These are phyloP conservation scores for Xylariaceae sp. DNA, from an alignment of 2,329 filamentous ascomycete species.

Conservation along the genomic window DNA sequence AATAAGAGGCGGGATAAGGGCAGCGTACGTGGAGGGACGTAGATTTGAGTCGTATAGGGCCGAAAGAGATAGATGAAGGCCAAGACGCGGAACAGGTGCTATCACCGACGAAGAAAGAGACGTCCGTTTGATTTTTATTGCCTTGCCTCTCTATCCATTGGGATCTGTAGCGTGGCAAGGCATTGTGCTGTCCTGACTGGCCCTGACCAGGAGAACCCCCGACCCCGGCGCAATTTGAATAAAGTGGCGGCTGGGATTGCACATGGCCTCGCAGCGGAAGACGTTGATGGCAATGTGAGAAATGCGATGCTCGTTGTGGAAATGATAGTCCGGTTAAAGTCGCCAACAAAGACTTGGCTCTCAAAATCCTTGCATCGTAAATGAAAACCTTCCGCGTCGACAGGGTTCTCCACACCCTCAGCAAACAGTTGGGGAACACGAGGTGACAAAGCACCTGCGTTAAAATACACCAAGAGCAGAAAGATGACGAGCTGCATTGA, in stretches of 20 bases:
- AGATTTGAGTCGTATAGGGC: constrained; percentile 9
- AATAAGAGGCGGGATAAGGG: constrained; percentile 5
- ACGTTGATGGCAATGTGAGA: constrained; percentile 2
- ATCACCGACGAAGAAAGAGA: too few relatives aligned
- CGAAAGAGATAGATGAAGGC: constrained; percentile 8
- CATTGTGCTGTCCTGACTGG: too few relatives aligned
- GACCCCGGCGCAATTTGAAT: not conserved
- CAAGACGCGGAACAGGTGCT: constrained; percentile 4
- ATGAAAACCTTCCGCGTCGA: constrained; percentile 6
- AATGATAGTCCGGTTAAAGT: constrained; percentile 18
- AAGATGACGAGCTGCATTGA: too few relatives aligned
- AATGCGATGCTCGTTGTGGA: constrained; percentile 11
- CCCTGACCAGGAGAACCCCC: too few relatives aligned
- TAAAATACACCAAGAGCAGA: too few relatives aligned
- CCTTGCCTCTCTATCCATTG: too few relatives aligned
- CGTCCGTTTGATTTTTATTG: too few relatives aligned
- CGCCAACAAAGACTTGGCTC: constrained; percentile 10
- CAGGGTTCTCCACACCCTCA: constrained; percentile 8
- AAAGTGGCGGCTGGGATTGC: not conserved
- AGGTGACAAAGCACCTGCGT: not conserved
- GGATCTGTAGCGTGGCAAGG: too few relatives aligned
- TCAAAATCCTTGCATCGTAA: constrained; percentile 8
- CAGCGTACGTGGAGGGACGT: constrained; percentile 4
- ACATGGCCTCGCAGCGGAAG: constrained; percentile 4
- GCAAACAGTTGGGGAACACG: constrained; percentile 9